Conservation (phyloP, 2,329 filamentous ascomycete genomes). For the Sporothrix globosa region DNA sequence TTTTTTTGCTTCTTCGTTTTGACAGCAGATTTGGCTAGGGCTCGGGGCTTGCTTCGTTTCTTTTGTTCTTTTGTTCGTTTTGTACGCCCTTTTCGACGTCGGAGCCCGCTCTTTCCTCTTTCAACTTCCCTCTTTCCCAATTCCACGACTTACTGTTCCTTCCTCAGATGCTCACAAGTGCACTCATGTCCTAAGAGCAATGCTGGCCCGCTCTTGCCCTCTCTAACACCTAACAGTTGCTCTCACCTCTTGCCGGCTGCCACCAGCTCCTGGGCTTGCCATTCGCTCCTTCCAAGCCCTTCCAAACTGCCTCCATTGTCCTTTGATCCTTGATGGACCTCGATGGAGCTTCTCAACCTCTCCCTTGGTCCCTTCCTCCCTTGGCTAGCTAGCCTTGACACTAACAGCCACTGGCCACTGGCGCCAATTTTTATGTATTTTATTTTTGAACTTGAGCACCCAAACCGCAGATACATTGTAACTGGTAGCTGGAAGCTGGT, state of each 20-base stretch:
- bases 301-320: not conserved
- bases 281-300: constrained; percentile 9
- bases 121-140: not conserved
- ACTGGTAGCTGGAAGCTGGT: constrained; percentile 11
- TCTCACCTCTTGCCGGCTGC: not conserved
- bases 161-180: not conserved
- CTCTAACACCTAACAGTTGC: not conserved
- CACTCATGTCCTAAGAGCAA: not conserved
- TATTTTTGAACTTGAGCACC: not conserved
- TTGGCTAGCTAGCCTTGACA: constrained; percentile 19
- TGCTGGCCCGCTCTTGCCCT: not conserved
- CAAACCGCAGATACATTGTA: not conserved
- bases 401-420: constrained; percentile 3
- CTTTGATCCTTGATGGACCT: not conserved
- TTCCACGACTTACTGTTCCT: not conserved
- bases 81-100: not conserved
- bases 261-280: not conserved
- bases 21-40: too few species aligned
- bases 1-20: too few species aligned
- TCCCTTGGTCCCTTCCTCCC: constrained; percentile 20
- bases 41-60: not conserved
- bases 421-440: not conserved
- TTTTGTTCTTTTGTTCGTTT: constrained; percentile 6
- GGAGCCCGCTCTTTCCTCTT: constrained; percentile 12
- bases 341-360: not conserved